Evolutionary conservation across 176 grass and related monocot genomes (phyloP), one percentile per base, ranked within the genome.

Genomic region (Zoysia japonica): DNA sequence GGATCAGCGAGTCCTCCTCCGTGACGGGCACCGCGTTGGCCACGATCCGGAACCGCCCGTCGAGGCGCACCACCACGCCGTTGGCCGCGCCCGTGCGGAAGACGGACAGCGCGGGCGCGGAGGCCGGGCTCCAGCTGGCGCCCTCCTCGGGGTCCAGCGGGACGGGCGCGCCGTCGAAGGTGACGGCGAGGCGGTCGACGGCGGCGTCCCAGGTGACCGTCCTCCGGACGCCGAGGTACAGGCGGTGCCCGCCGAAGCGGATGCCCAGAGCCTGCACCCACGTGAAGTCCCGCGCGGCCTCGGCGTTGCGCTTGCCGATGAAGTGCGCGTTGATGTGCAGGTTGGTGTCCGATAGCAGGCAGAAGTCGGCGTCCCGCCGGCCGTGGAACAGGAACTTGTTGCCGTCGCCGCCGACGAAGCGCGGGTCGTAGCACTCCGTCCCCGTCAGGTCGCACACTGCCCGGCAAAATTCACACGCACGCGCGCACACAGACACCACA

Each of bases 241-340:
- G 88, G 61, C 79, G 88, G 79, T 86, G 88, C 5, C 45, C 68
- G 16, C 83, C 83, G 74, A 83, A 90, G 78, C 78, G 88, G 83
- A 90, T 78, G 83, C 88, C 88, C 52, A 90, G 83, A 1, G 88
- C 83, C 78, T 86, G 88, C 61, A 90, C 87, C 87, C 87, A 89
- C 4, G 87, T 89, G 87, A 89, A 89, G 82, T 85, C 87, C 3
- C 87, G 65, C 12, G 77, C 71, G 6, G 12, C 59, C 5, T 0
- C 8, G 0, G 5, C 41, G 65, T 85, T 85, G 78, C 77, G 87
- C 69, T 87, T 91, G 47, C 92, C 92, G 65, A 94, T 91, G 89
- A 94, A 91, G 80, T 91, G 92, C 56, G 84, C 89, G 65, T 94
- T 94, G 77, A 94, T 94, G 84, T 94, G 89, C 42, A 94, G 81